Evolutionary conservation across 1,284 basidiomycete genomes (phyloP).

Genomic region (Testicularia cyperi): DNA sequence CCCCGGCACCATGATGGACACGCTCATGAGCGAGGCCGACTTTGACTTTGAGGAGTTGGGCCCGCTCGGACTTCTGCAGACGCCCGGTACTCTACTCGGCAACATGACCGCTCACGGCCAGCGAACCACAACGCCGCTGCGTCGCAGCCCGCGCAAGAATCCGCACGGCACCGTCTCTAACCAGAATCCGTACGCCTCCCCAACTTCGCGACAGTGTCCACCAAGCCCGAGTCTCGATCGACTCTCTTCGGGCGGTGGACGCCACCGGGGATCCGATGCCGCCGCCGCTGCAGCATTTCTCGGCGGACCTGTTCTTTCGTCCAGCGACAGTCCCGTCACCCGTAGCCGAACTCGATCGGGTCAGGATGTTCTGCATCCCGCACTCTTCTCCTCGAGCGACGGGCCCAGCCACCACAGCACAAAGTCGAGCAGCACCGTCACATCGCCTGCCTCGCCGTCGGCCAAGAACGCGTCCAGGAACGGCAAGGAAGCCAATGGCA

Average conservation of each 20-base stretch:
- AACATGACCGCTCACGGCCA: conserved; percentile 9
- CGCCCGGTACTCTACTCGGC: conserved; percentile 26
- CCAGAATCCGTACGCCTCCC: conserved; percentile 53
- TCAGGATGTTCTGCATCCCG: conserved; percentile 27
- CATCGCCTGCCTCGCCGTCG: conserved; percentile 38
- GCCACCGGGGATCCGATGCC: neutral
- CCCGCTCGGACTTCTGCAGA: conserved; percentile 21
- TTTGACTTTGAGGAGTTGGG: conserved; percentile 46
- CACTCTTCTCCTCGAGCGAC: conserved; percentile 39
- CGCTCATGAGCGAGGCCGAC: conserved; percentile 51
- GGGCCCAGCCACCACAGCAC: conserved; percentile 4
- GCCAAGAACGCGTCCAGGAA: conserved; percentile 3
- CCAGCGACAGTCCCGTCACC: conserved; percentile 40
- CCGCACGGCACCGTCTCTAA: conserved; percentile 45
- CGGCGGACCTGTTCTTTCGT: conserved; percentile 2
- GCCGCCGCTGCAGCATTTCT: neutral
- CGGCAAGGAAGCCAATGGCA: conserved; percentile 1
- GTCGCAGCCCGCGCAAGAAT: conserved; percentile 56
- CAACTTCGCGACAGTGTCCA: conserved; percentile 4
- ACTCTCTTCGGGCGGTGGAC: neutral
- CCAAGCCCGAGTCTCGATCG: conserved; percentile 11
- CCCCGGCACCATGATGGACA: conserved; percentile 52
- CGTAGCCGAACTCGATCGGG: conserved; percentile 33
- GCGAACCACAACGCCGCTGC: conserved; percentile 20
- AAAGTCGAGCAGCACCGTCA: conserved; percentile 39